Base-by-base conservation (phyloP, 176 grass and related monocot genomes). In the Elymus sibiricus region DNA sequence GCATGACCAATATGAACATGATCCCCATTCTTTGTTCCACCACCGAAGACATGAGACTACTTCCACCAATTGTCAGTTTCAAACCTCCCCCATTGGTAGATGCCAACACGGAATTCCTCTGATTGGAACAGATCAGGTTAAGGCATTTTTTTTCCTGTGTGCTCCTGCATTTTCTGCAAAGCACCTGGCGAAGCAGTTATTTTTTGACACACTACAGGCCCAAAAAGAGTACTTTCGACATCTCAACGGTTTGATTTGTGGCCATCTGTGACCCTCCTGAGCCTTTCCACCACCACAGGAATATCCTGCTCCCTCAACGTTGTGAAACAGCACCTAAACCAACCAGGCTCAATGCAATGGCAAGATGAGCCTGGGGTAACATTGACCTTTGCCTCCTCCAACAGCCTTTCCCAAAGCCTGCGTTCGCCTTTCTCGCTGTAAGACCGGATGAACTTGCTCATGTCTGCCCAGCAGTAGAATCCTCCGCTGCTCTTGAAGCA, bases 391-490 rank as follows among this genome's bases (percentile, higher is more conserved):
- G 94, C 92, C 76, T 83, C 85, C 70, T 92, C 93, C 74, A 96
- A 91, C 59, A 96, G 53, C 79, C 91, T 91, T 63, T 94, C 85
- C 94, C 92, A 99, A 68, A 99, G 90, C 58, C 90, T 89, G 64
- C 67, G 90, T 61, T 99, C 97, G 12, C 97, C 97, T 85, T 93
- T 99, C 82, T 99, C 92, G 9, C 90, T 96, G 70, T 99, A 96
- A 63, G 97, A 90, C 37, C 64, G 77, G 77, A 99, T 94, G 79
- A 89, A 96, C 39, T 70, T 90, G 84, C 94, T 96, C 97, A 99
- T 99, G 85, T 99, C 97, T 64, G 92, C 94, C 94, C 94, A 94
- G 84, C 92, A 94, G 72, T 99, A 99, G 76, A 99, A 99, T 59
- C 97, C 97, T n/a, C 92, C 97, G 28, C 83, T 88, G 82, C 92